Conservation (phyloP, 2,329 filamentous ascomycete species). For the Ploettnerulaceae sp. region DNA sequence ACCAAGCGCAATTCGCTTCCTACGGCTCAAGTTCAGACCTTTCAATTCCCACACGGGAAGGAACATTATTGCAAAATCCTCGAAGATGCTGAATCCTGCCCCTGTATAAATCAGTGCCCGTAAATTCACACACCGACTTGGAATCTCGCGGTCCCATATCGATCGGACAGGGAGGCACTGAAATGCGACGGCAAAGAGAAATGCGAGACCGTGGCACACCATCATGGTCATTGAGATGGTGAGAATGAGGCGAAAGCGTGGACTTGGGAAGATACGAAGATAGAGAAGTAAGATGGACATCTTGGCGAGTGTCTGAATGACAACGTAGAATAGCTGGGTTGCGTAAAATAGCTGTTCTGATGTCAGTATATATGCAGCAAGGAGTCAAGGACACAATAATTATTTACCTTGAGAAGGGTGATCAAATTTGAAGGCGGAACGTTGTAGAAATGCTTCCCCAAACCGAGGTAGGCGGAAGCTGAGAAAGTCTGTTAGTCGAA, state of each 20-base stretch:
- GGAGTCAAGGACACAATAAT: no score
- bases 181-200: slow-evolving; percentile 18
- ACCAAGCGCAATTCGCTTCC: slow-evolving; percentile 61
- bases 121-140: slow-evolving; percentile 51
- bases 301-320: slow-evolving; percentile 12
- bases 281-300: slow-evolving; percentile 23
- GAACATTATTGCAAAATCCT: slow-evolving; percentile 61
- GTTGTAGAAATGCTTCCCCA: slow-evolving; percentile 25
- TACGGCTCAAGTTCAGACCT: slow-evolving; percentile 55
- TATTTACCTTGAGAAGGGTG: slow-evolving; percentile 19
- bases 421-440: slow-evolving; percentile 17
- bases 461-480: slow-evolving; percentile 16
- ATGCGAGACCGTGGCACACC: slow-evolving; percentile 9
- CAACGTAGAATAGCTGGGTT: slow-evolving; percentile 16
- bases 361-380: no score
- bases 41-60: slow-evolving; percentile 61
- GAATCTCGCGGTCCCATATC: slow-evolving; percentile 19
- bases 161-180: slow-evolving; percentile 23
- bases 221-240: slow-evolving; percentile 13
- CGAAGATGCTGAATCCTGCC: slow-evolving; percentile 63
- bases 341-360: not conserved
- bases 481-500: not conserved
- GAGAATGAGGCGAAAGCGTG: slow-evolving; percentile 10
- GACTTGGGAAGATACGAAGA: slow-evolving; percentile 19
- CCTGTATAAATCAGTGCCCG: slow-evolving; percentile 62